Conservation (phyloP, 2,329 filamentous ascomycete genomes). For the Pseudopithomyces chartarum region DNA sequence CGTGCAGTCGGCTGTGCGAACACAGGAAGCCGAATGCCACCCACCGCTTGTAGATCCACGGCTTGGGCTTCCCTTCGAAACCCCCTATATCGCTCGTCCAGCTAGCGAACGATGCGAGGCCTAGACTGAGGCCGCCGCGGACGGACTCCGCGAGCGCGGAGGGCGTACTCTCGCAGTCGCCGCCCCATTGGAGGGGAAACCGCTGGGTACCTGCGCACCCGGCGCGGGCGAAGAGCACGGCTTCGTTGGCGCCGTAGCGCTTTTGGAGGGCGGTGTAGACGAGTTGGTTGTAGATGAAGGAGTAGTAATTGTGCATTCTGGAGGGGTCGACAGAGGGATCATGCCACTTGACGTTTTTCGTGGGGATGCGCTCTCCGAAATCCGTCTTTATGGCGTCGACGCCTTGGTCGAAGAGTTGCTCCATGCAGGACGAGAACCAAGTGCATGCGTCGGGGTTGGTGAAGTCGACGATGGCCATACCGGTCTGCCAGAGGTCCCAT, state of each 20-base stretch:
- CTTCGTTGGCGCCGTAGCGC: conserved; percentile 56
- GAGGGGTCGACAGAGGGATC: conserved; percentile 64
- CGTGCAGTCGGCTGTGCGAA: conserved; percentile 72
- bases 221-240: conserved; percentile 70
- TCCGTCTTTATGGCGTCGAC: conserved; percentile 77
- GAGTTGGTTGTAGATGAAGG: conserved; percentile 73
- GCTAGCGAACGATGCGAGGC: conserved; percentile 68
- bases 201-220: conserved; percentile 71
- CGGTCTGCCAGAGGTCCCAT: conserved; percentile 78
- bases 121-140: conserved; percentile 67
- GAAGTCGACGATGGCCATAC: conserved; percentile 76
- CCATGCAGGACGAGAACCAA: conserved; percentile 69
- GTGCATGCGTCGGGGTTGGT: conserved; percentile 70
- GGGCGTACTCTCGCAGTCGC: conserved; percentile 75
- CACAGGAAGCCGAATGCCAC: conserved; percentile 76
- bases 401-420: conserved; percentile 68
- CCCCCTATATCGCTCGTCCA: conserved; percentile 75
- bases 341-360: conserved; percentile 67
- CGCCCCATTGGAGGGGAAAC: conserved; percentile 71
- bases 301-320: conserved; percentile 78
- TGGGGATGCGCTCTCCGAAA: conserved; percentile 74
- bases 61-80: conserved; percentile 68
- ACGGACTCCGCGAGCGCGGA: conserved; percentile 75
- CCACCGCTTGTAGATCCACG: conserved; percentile 77
- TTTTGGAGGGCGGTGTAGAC: conserved; percentile 69